Conservation (phyloP, 805 yeast genomes). For the Priceomyces melissophilus region DNA sequence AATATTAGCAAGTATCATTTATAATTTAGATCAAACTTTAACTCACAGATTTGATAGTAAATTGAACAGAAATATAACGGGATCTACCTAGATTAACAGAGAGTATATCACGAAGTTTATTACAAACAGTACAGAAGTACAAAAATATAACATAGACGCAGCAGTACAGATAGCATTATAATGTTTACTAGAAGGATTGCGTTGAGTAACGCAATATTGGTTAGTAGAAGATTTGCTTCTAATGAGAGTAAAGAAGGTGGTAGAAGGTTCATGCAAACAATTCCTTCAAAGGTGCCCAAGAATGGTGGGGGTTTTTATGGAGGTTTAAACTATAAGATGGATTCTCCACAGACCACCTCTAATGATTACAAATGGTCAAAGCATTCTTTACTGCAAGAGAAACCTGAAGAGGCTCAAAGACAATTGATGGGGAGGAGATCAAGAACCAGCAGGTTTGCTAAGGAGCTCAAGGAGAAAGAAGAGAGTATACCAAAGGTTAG, state of each 20-base stretch:
- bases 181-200: constrained; percentile 10
- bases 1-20: not conserved
- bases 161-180: not conserved
- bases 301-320: constrained; percentile 16
- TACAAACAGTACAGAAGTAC: not conserved
- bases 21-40: not conserved
- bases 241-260: constrained; percentile 21
- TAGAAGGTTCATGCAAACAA: constrained; percentile 35
- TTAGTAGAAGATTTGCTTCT: constrained; percentile 15
- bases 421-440: constrained; percentile 26
- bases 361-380: constrained; percentile 27
- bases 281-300: constrained; percentile 17
- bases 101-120: not conserved
- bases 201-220: constrained; percentile 5
- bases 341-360: not conserved
- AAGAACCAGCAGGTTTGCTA: constrained; percentile 26
- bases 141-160: not conserved
- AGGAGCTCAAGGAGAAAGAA: constrained; percentile 9
- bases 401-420: constrained; percentile 5
- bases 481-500: not conserved
- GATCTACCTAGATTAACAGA: not conserved
- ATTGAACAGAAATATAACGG: not conserved
- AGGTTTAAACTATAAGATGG: constrained; percentile 15
- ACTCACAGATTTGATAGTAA: not conserved
- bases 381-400: constrained; percentile 19